A percentile compares a stretch with the other conserved stretches of the same genome.
These are phyloP conservation scores for Coemansia sp. DNA, from an alignment of 192 early-diverging fungal genomes.

Conservation along the genomic window DNA sequence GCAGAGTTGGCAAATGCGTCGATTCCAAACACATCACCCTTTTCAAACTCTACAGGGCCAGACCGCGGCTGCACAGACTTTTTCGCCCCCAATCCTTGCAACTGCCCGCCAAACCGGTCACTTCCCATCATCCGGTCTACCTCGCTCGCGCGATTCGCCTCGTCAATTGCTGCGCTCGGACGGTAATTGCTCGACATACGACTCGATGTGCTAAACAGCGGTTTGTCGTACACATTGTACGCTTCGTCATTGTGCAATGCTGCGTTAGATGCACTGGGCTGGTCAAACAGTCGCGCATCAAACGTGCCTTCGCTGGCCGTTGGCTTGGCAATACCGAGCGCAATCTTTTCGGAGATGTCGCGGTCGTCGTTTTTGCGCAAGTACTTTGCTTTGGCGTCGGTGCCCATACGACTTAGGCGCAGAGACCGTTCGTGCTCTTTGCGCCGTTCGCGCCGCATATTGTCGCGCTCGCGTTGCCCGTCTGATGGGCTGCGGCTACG, in stretches of 20 bases:
- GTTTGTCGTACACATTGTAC: constrained; percentile 95
- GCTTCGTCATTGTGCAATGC: constrained; percentile 91
- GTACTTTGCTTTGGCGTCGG: constrained; percentile 80
- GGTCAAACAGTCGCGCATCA: constrained; percentile 95
- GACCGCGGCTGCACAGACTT: constrained; percentile 55
- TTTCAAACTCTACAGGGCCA: constrained; percentile 95
- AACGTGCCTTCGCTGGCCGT: constrained; percentile 90
- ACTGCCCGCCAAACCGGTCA: constrained; percentile 62
- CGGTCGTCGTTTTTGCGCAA: constrained; percentile 63
- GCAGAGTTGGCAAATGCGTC: constrained; percentile 74
- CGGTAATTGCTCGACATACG: constrained; percentile 75
- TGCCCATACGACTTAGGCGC: constrained; percentile 85
- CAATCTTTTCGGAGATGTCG: constrained; percentile 99
- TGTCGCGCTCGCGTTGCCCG: constrained; percentile 74
- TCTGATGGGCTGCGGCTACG: constrained; percentile 17
- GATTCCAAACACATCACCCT: constrained; percentile 92
- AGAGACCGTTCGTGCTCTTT: constrained; percentile 84
- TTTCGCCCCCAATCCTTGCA: constrained; percentile 59
- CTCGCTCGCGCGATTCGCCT: constrained; percentile 50
- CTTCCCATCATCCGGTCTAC: constrained; percentile 68
- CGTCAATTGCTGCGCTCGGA: constrained; percentile 64
- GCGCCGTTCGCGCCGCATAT: constrained; percentile 77
- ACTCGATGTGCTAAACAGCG: constrained; percentile 73
- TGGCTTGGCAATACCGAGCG: constrained; percentile 93
- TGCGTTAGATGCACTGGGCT: constrained; percentile 76